These are phyloP conservation scores for Trichoderma arundinaceum DNA, from an alignment of 2,329 filamentous ascomycete species.

Conservation along the genomic window DNA sequence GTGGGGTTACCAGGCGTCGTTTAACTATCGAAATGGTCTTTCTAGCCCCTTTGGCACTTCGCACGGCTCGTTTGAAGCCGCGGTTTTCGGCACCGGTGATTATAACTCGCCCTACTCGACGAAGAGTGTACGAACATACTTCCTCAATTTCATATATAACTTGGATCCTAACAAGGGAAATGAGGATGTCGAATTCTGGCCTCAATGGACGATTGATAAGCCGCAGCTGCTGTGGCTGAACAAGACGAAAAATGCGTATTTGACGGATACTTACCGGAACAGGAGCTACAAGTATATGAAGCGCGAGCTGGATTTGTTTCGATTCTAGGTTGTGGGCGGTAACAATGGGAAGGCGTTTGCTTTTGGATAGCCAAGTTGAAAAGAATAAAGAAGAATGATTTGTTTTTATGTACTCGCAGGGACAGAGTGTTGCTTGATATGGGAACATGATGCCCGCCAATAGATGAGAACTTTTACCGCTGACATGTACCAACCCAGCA, in stretches of 20 bases:
- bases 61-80: slow-evolving; percentile 18
- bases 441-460: too few species aligned
- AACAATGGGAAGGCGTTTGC: background rate
- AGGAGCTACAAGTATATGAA: background rate
- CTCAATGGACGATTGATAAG: slow-evolving; percentile 46
- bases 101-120: slow-evolving; percentile 54
- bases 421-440: too few species aligned
- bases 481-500: background rate
- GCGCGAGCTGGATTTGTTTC: background rate
- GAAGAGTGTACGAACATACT: slow-evolving; percentile 54
- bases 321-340: background rate
- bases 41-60: slow-evolving; percentile 6
- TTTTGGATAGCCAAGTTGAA: too few species aligned
- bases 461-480: background rate
- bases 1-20: slow-evolving; percentile 27
- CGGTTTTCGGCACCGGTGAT: background rate
- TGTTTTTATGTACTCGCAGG: too few species aligned
- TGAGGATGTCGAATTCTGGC: slow-evolving; percentile 47
- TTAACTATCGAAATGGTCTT: background rate
- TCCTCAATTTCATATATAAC: slow-evolving; percentile 23
- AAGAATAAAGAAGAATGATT: too few species aligned
- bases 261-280: background rate
- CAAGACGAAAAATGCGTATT: background rate
- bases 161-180: slow-evolving; percentile 22
- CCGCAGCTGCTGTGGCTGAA: slow-evolving; percentile 58